Percentiles rank a stretch among this genome's conserved stretches.
phyloP scores from a whole-genome alignment of 768 basidiomycete genomes.

The Agaricus sinodeliciosus region DNA sequence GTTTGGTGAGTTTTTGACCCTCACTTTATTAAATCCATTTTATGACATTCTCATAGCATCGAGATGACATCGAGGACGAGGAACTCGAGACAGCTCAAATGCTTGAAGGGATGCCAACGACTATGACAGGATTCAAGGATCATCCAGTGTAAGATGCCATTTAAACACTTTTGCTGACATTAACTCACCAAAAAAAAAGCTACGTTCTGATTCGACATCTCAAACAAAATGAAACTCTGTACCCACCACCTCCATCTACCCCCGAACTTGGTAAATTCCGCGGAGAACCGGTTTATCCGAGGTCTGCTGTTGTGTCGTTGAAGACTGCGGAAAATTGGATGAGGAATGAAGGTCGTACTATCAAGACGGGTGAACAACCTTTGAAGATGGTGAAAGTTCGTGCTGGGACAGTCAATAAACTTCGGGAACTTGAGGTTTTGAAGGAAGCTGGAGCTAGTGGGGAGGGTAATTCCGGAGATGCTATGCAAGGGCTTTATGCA shows the following conservation, averaged over 20 bases:
- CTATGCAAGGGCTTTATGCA: slow-evolving; percentile 86
- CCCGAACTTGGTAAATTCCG: slow-evolving; percentile 87
- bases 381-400: slow-evolving; percentile 87
- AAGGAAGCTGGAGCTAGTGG: slow-evolving; percentile 32
- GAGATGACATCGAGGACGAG: slow-evolving; percentile 91
- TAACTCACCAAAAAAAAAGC: slow-evolving; percentile 10
- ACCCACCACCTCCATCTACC: slow-evolving; percentile 54
- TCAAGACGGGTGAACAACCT: slow-evolving; percentile 73
- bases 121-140: slow-evolving; percentile 88
- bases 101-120: slow-evolving; percentile 90
- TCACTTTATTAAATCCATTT: slow-evolving; percentile 11
- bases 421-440: slow-evolving; percentile 55
- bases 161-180: background rate
- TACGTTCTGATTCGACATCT: slow-evolving; percentile 82
- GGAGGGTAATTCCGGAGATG: slow-evolving; percentile 27
- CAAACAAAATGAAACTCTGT: slow-evolving; percentile 79
- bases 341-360: slow-evolving; percentile 66
- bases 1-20: slow-evolving; percentile 52
- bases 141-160: slow-evolving; percentile 69
- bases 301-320: slow-evolving; percentile 75
- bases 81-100: slow-evolving; percentile 73
- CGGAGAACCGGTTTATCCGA: slow-evolving; percentile 87
- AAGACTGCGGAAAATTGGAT: slow-evolving; percentile 96
- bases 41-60: slow-evolving; percentile 46
- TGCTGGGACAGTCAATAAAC: slow-evolving; percentile 70